Base-by-base conservation (phyloP, 2,329 filamentous ascomycete species). In the Orbilia quercus region DNA sequence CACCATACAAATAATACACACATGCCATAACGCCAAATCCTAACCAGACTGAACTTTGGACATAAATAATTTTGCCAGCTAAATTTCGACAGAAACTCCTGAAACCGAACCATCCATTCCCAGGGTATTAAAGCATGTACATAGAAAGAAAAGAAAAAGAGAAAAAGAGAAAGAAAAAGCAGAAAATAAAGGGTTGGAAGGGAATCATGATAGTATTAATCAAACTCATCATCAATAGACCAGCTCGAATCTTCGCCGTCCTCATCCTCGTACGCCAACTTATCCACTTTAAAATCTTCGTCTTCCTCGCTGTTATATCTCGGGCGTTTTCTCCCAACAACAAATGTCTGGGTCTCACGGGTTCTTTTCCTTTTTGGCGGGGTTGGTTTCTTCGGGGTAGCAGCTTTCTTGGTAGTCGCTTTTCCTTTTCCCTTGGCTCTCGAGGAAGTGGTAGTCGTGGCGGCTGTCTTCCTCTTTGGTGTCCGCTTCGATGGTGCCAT, bases 161-260 rank as follows among this genome's bases (percentile, higher is more conserved):
- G 54, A 54, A 53, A 69, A 59, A 44, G 54, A 65, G 36, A 38
- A 28, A 11, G 12, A 50, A 55, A 50, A 45, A 50, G 12, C 31
- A 44, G 4, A 16, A 42, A 51, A 28, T 14, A 36, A 31, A 54
- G 34, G 1, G 34, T 22, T 18, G 28, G 5, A 62, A 55, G 45
- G 16, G 36, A 23, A 59, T 23, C n/a, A n/a, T n/a, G 16, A 16
- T 14, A 20, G 18, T 34, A 5, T 20, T 44, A 65, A 45, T 65
- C 55, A 1, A 54, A 51, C 22, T 65, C 22, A 18, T 65, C 44
- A 45, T 67, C 54, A n/a, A 67, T n/a, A 31, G 67, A 72, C 67
- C 67, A 72, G 31, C 67, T 72, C 28, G 67, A 72, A 59, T 72
- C 67, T 14, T 65, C 31, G 16, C 67, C 67, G 14, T 72, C 67